Percentiles rank a stretch among this genome's conserved stretches.
Evolutionary conservation across 805 yeast genomes (phyloP).

Genomic region (Tetrapisispora iriomotensis): DNA sequence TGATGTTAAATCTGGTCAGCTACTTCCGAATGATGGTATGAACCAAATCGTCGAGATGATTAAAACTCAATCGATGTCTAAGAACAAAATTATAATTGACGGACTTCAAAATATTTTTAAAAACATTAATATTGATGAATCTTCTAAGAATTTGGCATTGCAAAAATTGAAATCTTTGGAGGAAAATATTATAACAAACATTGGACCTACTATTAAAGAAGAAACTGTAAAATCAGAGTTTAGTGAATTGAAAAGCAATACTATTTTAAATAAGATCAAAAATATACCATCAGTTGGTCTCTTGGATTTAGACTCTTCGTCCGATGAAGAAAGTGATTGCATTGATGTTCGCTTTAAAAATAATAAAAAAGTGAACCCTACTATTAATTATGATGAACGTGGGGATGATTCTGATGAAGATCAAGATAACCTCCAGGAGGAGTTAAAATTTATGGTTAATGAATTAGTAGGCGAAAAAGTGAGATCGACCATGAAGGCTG

Average conservation of each 20-base stretch:
- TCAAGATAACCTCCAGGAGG: slow-evolving; percentile 16
- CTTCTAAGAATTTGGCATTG: slow-evolving; percentile 18
- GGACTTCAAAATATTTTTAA: slow-evolving; percentile 22
- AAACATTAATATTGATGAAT: slow-evolving; percentile 20
- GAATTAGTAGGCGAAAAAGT: slow-evolving; percentile 19
- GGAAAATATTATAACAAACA: not conserved
- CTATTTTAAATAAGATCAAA: not conserved
- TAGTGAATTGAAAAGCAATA: not conserved
- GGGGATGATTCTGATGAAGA: slow-evolving; percentile 6
- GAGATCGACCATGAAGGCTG: slow-evolving; percentile 11
- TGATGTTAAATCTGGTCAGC: not conserved
- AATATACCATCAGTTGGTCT: not conserved
- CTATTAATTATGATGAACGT: slow-evolving; percentile 7
- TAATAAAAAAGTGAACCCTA: not conserved
- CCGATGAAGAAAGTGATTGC: slow-evolving; percentile 6
- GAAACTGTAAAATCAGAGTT: not conserved
- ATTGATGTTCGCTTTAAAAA: slow-evolving; percentile 2
- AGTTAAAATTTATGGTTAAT: slow-evolving; percentile 21
- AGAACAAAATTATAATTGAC: slow-evolving; percentile 18
- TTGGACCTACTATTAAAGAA: not conserved
- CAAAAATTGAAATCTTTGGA: slow-evolving; percentile 16
- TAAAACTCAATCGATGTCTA: slow-evolving; percentile 22
- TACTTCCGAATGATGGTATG: not conserved
- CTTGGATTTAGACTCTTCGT: slow-evolving; percentile 6
- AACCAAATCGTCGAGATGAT: slow-evolving; percentile 17